Evolutionary conservation across 208 protist species (phyloP), one percentile per base, ranked within the genome.

Genomic region (Borovskyia barvae): DNA sequence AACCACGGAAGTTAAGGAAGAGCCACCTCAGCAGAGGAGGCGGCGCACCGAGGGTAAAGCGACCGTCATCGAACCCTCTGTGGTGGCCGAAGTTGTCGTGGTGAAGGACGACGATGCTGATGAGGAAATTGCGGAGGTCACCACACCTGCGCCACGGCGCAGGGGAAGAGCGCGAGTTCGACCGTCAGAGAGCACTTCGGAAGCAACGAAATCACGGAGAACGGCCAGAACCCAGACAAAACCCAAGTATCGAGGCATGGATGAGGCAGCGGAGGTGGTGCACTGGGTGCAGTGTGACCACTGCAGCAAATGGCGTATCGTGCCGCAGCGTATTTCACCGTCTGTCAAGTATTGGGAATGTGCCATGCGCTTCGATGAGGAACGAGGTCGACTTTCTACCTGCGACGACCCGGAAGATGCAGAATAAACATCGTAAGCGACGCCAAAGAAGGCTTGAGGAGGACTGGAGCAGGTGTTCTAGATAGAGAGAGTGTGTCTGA

Each of bases 231-330:
- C n/a, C n/a, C n/a, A n/a, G n/a, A n/a, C n/a, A n/a, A n/a, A n/a
- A n/a, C n/a, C n/a, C n/a, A n/a, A n/a, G n/a, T n/a, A n/a, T n/a
- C n/a, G n/a, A n/a, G n/a, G n/a, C n/a, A n/a, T n/a, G n/a, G 32
- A 19, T 0, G 37, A 40, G 19, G 37, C 33, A 41, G 52, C 41
- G 51, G 75, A 92, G 36, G 70, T 83, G 32, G 80, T 91, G 50
- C 67, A 88, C 64, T 94, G 87, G 85, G 77, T 94, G 37, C 80
- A 88, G 61, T 94, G 87, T 43, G 87, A 94, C 56, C 17, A 52
- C 17, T 94, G 87, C 61, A 45, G 69, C 25, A 94, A 92, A 67
- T 94, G 87, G 87, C 81, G 87, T 48, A 75, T 94, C 48, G 66
- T 92, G 9, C 75, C 78, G n/a, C 12, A 82, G 43, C 75, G 68